phyloP scores from a whole-genome alignment of 495 filamentous ascomycete species.

The Collariella sp. region DNA sequence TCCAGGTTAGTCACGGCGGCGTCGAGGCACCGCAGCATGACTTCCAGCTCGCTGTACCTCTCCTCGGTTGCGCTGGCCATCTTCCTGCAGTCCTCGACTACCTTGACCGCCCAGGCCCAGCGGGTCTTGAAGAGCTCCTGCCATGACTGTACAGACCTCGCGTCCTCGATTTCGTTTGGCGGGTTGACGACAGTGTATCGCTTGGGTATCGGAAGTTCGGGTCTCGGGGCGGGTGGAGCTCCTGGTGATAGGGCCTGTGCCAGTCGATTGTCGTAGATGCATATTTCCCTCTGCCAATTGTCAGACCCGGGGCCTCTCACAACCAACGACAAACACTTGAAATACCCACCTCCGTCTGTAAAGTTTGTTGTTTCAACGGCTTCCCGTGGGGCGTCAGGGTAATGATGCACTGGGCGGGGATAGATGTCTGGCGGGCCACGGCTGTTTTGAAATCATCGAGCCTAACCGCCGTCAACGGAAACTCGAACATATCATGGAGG shows the following conservation, averaged over 20 bases:
- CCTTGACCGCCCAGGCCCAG: conserved; percentile 60
- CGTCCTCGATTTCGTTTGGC: conserved; percentile 64
- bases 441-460: conserved; percentile 61
- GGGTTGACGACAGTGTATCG: conserved; percentile 50
- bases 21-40: conserved; percentile 63
- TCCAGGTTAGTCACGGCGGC: conserved; percentile 76
- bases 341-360: conserved; percentile 63
- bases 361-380: conserved; percentile 64
- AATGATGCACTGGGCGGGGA: conserved; percentile 65
- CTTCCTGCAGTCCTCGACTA: conserved; percentile 54
- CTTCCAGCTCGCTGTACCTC: conserved; percentile 55
- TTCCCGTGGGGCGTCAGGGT: conserved; percentile 75
- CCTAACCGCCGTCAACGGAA: conserved; percentile 20
- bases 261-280: conserved; percentile 71
- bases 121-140: conserved; percentile 68
- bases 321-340: background rate
- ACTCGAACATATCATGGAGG: background rate
- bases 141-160: conserved; percentile 71
- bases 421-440: conserved; percentile 56
- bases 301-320: conserved; percentile 2
- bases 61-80: conserved; percentile 44
- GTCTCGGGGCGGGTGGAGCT: conserved; percentile 32
- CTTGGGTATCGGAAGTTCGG: conserved; percentile 49
- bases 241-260: conserved; percentile 40
- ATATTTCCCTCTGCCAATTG: conserved; percentile 63